Evolutionary conservation across 192 early-diverging fungal genomes (phyloP), one percentile per base, ranked within the genome.

Genomic region (Mortierella antarctica): DNA sequence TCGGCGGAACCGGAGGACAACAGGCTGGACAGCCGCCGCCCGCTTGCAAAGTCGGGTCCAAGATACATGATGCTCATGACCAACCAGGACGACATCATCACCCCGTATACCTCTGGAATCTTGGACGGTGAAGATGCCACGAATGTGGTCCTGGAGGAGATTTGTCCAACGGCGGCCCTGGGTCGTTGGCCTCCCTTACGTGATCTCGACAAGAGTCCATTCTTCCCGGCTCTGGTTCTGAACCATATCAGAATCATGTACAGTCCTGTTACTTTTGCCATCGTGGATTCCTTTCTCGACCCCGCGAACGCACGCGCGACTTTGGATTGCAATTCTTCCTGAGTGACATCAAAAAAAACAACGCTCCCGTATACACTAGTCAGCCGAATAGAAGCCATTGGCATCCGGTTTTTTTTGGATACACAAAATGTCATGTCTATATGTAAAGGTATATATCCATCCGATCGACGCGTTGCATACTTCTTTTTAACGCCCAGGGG

Each of bases 51-150:
- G 57, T 11, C 17, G 13, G 39, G 11, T 31, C 40, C 14, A 64
- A 52, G 62, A 31, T 64, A 50, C 31, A 9, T 64, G 12, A 21
- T 64, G 62, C 14, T 64, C 23, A 21, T 50, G 47, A 40, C 62
- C 12, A 39, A 18, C 5, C 20, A 51, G 14, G 62, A 64, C 40
- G 62, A 64, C 23, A 49, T 64, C 20, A 39, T 64, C 2, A 64
- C 62, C 2, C 62, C 62, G 4, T 64, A 23, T 23, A 40, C 46
- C 18, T 64, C 62, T 11, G 62, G 49, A 17, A 51, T 51, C n/a
- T 39, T 64, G 47, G 23, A 50, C 17, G 21, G 51, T 31, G 49
- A 31, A 39, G 44, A 48, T 12, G 60, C 21, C 17, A 62, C n/a
- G 44, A 12, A 64, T 64, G 23, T 64, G 20, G 62, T 50, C 0